Percentiles rank a stretch among this genome's conserved stretches.
These are phyloP conservation scores for Claviceps fusiformis DNA, from an alignment of 2,329 filamentous ascomycete genomes.

Conservation along the genomic window DNA sequence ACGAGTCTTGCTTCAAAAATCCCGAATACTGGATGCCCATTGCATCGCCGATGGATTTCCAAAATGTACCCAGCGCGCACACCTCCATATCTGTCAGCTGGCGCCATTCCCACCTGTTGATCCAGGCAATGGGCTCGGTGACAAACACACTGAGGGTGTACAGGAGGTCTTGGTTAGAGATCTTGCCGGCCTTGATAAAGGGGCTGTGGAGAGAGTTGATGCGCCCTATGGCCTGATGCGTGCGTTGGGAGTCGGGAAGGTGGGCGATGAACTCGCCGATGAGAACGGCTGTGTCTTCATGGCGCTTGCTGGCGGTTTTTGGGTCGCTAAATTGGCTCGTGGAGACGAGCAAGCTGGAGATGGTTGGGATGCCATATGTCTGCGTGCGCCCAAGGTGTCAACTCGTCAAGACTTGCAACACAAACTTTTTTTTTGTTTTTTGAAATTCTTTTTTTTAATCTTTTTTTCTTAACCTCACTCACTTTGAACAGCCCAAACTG, in stretches of 20 bases:
- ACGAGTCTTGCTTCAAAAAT: slow-evolving; percentile 1
- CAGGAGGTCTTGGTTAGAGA: slow-evolving; percentile 24
- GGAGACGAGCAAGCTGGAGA: slow-evolving; percentile 22
- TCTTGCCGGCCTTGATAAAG: slow-evolving; percentile 22
- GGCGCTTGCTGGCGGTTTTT: slow-evolving; percentile 15
- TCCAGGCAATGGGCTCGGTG: slow-evolving; percentile 50
- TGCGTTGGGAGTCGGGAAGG: slow-evolving; percentile 13
- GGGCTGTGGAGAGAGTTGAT: slow-evolving; percentile 27
- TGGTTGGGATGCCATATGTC: slow-evolving; percentile 27
- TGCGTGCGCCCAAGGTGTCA: slow-evolving; percentile 6
- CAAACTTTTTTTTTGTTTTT: too few relatives aligned
- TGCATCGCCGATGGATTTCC: slow-evolving; percentile 55
- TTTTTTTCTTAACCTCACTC: too few relatives aligned
- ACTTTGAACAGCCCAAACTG: slow-evolving; percentile 25
- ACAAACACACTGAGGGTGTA: slow-evolving; percentile 44
- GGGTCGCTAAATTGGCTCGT: neutral
- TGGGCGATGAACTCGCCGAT: slow-evolving; percentile 20
- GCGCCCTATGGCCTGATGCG: slow-evolving; percentile 23
- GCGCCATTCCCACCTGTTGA: slow-evolving; percentile 57
- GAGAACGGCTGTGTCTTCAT: slow-evolving; percentile 18
- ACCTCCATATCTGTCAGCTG: slow-evolving; percentile 50
- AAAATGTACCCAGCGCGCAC: slow-evolving; percentile 54
- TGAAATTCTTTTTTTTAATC: too few relatives aligned
- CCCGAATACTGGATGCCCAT: slow-evolving; percentile 16
- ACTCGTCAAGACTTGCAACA: neutral